phyloP scores from a whole-genome alignment of 768 basidiomycete species.

The Lentinus tigrinus region DNA sequence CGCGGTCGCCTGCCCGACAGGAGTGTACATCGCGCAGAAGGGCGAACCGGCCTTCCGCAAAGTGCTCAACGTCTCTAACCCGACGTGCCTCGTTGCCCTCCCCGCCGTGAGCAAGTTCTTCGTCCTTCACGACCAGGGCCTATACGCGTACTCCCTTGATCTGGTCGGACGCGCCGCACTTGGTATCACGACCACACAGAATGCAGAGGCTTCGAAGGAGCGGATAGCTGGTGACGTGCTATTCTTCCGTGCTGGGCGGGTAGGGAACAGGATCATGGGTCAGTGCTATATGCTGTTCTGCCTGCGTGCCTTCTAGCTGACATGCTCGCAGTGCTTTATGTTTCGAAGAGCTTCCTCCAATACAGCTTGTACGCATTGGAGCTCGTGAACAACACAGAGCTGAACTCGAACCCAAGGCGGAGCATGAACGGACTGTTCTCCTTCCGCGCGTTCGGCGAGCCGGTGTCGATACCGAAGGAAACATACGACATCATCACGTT shows the following conservation, averaged over 20 bases:
- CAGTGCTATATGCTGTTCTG: constrained; percentile 17
- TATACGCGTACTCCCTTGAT: constrained; percentile 71
- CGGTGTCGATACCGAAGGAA: constrained; percentile 71
- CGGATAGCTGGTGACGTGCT: constrained; percentile 57
- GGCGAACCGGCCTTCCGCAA: constrained; percentile 62
- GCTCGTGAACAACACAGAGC: constrained; percentile 42
- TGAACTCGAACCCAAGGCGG: constrained; percentile 37
- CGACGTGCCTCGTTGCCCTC: constrained; percentile 56
- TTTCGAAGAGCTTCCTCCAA: constrained; percentile 60
- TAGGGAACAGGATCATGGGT: constrained; percentile 60
- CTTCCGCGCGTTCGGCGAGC: constrained; percentile 68
- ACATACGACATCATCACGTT: constrained; percentile 60
- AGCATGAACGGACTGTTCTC: constrained; percentile 30
- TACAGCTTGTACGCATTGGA: constrained; percentile 62
- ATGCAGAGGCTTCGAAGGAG: constrained; percentile 59
- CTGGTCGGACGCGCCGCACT: constrained; percentile 59
- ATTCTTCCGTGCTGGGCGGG: constrained; percentile 57
- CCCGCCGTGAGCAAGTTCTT: constrained; percentile 65
- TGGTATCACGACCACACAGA: constrained; percentile 44
- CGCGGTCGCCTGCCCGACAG: constrained; percentile 64
- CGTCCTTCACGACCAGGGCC: constrained; percentile 54
- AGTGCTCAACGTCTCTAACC: constrained; percentile 50
- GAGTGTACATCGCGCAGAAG: constrained; percentile 62
- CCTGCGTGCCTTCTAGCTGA: background rate
- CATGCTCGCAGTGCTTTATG: constrained; percentile 59